These are phyloP conservation scores for Fusarium nanum DNA, from an alignment of 2,329 filamentous ascomycete species.

Conservation along the genomic window DNA sequence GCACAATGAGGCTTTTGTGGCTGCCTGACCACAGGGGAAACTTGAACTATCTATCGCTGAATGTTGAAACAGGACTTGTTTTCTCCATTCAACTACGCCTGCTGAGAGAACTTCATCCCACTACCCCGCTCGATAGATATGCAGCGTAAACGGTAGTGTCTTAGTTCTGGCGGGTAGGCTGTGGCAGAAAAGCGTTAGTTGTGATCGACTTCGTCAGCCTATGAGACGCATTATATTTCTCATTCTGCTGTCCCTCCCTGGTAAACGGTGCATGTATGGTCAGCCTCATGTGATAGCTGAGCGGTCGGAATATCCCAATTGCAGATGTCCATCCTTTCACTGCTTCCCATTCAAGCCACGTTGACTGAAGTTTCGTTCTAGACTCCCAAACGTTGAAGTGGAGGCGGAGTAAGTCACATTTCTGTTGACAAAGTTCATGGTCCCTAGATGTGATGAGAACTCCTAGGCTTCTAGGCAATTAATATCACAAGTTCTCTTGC, in stretches of 20 bases:
- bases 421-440: neutral
- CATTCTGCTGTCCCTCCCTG: too few species aligned
- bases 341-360: rapidly evolving
- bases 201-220: neutral
- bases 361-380: neutral
- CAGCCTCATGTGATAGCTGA: neutral
- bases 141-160: neutral
- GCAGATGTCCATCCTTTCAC: rapidly evolving
- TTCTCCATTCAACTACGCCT: too few species aligned
- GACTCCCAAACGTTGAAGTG: neutral
- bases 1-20: neutral
- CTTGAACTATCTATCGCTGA: neutral
- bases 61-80: neutral
- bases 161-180: neutral
- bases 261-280: too few species aligned
- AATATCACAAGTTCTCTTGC: neutral
- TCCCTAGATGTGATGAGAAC: rapidly evolving
- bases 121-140: neutral
- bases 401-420: neutral
- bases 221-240: neutral
- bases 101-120: neutral
- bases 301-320: neutral
- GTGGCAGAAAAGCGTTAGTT: neutral
- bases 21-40: neutral
- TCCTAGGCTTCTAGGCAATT: rapidly evolving